phyloP scores from a whole-genome alignment of 495 filamentous ascomycete genomes.

The Daldinia decipiens region DNA sequence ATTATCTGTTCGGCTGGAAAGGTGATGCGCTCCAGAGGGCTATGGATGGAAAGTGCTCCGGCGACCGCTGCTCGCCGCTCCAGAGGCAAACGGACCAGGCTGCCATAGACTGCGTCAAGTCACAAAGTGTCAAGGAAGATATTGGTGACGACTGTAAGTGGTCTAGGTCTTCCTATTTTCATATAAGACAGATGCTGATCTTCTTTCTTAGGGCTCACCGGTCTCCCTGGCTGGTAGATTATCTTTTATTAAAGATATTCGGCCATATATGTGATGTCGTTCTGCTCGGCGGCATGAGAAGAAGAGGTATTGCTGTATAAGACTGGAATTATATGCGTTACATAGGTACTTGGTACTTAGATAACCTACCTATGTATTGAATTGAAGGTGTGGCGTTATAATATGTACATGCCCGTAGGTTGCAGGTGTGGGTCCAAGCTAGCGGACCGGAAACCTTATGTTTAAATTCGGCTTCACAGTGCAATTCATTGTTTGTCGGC shows the following conservation, averaged over 20 bases:
- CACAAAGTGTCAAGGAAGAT: conserved; percentile 48
- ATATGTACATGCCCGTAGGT: no score
- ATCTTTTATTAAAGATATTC: no score
- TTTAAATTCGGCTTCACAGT: conserved; percentile 1
- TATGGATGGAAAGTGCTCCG: conserved; percentile 59
- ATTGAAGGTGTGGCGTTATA: not conserved
- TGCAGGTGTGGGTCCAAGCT: not conserved
- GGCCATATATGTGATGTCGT: no score
- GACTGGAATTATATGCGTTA: not conserved
- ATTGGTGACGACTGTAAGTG: conserved; percentile 49
- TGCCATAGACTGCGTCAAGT: conserved; percentile 53
- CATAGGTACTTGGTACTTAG: not conserved
- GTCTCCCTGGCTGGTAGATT: conserved; percentile 40
- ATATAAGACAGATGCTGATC: conserved; percentile 18
- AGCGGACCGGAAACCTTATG: not conserved
- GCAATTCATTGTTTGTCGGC: no score
- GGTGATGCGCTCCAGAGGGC: conserved; percentile 59
- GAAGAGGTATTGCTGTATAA: not conserved
- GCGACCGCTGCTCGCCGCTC: conserved; percentile 54
- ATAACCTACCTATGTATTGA: not conserved
- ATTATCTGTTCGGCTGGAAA: conserved; percentile 65
- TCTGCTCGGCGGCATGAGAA: not conserved
- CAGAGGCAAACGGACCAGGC: conserved; percentile 48
- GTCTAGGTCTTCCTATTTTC: not conserved
- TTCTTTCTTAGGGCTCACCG: conserved; percentile 34